Evolutionary conservation across 2,329 filamentous ascomycete genomes (phyloP).

Genomic region (Fusarium marasasianum): DNA sequence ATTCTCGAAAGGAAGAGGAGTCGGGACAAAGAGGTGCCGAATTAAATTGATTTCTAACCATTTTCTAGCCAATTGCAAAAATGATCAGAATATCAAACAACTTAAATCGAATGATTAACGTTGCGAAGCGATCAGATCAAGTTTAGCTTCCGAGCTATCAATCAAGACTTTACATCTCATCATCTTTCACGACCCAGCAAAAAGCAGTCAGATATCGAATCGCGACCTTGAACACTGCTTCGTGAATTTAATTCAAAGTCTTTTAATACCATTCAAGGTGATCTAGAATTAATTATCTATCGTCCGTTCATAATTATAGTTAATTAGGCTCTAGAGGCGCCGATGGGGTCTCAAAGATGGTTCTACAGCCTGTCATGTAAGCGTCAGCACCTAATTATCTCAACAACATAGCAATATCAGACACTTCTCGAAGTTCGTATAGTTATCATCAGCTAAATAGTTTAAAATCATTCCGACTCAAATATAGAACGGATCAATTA

Average conservation of each 20-base stretch:
- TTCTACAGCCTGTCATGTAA: not conserved
- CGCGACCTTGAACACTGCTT: not conserved
- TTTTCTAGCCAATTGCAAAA: not conserved
- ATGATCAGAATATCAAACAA: rapidly evolving
- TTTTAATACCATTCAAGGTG: too few species aligned
- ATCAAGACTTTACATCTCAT: not conserved
- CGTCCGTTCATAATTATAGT: too few species aligned
- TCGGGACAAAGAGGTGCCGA: not conserved
- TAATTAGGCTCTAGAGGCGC: not conserved
- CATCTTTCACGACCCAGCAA: rapidly evolving
- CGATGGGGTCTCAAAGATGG: not conserved
- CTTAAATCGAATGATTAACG: too few species aligned
- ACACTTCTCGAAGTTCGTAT: not conserved
- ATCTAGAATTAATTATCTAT: too few species aligned
- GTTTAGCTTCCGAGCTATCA: not conserved
- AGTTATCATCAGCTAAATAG: too few species aligned
- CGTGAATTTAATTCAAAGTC: rapidly evolving
- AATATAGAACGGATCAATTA: not conserved
- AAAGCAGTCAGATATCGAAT: too few species aligned
- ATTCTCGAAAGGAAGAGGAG: not conserved
- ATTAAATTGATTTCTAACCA: rapidly evolving
- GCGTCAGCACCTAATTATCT: not conserved
- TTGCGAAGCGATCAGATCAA: not conserved
- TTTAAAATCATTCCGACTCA: not conserved
- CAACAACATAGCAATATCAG: not conserved